Evolutionary conservation across 2,329 filamentous ascomycete species (phyloP), one percentile per base, ranked within the genome.

Genomic region (Aspergillus fumigatus): DNA sequence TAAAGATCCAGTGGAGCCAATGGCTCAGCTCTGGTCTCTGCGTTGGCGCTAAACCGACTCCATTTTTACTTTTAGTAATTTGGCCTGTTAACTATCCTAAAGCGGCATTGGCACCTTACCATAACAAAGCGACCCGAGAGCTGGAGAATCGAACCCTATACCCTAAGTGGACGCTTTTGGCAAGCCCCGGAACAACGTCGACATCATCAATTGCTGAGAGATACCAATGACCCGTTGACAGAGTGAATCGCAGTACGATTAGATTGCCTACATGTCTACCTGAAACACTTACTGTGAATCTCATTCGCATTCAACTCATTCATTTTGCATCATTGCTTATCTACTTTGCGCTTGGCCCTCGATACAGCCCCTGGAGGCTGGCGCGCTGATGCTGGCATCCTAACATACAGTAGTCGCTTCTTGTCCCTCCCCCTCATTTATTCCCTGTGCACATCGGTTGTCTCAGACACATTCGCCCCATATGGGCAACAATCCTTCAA

Each of bases 401-500:
- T 65, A 52, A 63, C 58, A 50, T 56, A 53, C 52, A 48, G 38
- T 53, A 51, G 53, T 45, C 53, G 40, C 57, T 17, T 25, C 41
- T 41, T 43, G 11, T 52, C 52, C 17, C 55, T 50, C 53, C 56
- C 54, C 55, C 45, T 26, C 43, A 35, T 27, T 48, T 35, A 25
- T 48, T 51, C 51, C 51, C 57, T 51, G n/a, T 48, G 19, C 48
- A 57, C 32, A 48, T 54, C 50, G 48, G 50, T 54, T 57, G 26
- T 38, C 32, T 57, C 49, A 43, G 54, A 50, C 47, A 17, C 48
- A 35, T 51, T 9, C 32, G 59, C 67, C 63, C 63, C 68, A 67
- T 61, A 80, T 80, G 78, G 78, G 78, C 63, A 79, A 79, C 68
- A 76, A 73, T 68, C 74, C 76, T 66, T 79, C 75, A 61, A 79